Percentiles rank a stretch among this genome's conserved stretches.
These are phyloP conservation scores for Tolypocladium endophyticum DNA, from an alignment of 2,329 filamentous ascomycete genomes.

Conservation along the genomic window DNA sequence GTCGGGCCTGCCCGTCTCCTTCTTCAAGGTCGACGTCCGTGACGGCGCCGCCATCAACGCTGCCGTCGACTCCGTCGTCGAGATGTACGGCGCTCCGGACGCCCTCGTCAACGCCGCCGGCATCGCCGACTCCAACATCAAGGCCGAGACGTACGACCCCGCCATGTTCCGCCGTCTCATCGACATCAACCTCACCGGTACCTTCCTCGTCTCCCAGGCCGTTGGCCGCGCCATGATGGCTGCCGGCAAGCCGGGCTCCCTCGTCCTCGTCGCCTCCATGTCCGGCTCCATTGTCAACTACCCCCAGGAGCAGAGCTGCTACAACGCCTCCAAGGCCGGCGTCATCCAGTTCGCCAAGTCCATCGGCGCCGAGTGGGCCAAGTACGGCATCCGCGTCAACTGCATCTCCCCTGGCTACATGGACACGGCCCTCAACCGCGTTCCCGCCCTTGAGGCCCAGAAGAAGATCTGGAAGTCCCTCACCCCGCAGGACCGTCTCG, in stretches of 20 bases:
- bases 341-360: conserved; percentile 72
- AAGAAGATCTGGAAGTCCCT: conserved; percentile 71
- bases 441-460: conserved; percentile 66
- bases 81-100: conserved; percentile 59
- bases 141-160: conserved; percentile 65
- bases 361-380: conserved; percentile 75
- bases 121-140: conserved; percentile 77
- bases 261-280: conserved; percentile 72
- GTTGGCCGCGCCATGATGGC: conserved; percentile 63
- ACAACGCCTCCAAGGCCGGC: conserved; percentile 76
- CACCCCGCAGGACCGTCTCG: conserved; percentile 64
- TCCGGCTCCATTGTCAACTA: conserved; percentile 78
- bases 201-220: conserved; percentile 68
- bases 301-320: conserved; percentile 72
- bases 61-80: conserved; percentile 55
- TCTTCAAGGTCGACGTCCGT: conserved; percentile 72
- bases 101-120: conserved; percentile 72
- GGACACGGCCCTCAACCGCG: conserved; percentile 73
- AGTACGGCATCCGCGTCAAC: conserved; percentile 72
- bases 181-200: conserved; percentile 73
- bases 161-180: conserved; percentile 70
- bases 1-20: conserved; percentile 62
- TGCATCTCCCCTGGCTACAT: conserved; percentile 79
- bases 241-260: conserved; percentile 59
- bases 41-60: conserved; percentile 60